Evolutionary conservation across 2,329 filamentous ascomycete species (phyloP).

Genomic region (Verticillium dahliae): DNA sequence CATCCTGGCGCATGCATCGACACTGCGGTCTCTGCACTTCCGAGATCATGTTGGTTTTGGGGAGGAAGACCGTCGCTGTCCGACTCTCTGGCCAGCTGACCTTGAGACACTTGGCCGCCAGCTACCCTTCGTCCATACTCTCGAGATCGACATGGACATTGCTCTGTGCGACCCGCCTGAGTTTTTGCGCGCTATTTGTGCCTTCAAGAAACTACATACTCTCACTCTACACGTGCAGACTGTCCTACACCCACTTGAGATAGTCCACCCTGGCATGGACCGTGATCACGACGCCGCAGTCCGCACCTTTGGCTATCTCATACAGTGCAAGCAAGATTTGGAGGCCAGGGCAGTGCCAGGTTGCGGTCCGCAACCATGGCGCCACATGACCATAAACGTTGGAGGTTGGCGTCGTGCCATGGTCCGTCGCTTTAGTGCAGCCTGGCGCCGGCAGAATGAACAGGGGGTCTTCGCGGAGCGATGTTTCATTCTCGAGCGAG

Average conservation of each 20-base stretch:
- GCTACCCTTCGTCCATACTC: constrained; percentile 25
- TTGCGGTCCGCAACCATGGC: constrained; percentile 21
- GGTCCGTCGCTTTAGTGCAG: constrained; percentile 32
- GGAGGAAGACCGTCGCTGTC: constrained; percentile 33
- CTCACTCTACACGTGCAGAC: constrained; percentile 40
- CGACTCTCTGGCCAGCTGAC: constrained; percentile 29
- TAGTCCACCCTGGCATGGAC: constrained; percentile 20
- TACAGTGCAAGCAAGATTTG: constrained; percentile 17
- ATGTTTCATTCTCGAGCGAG: constrained; percentile 34
- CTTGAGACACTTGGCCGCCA: constrained; percentile 23
- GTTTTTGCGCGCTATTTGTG: constrained; percentile 31
- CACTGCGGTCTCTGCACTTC: constrained; percentile 31
- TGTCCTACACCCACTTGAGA: constrained; percentile 24
- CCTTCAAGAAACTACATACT: constrained; percentile 30
- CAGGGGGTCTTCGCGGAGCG: constrained; percentile 38
- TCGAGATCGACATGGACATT: constrained; percentile 43
- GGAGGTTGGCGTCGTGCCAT: constrained; percentile 40
- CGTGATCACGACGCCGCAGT: constrained; percentile 29
- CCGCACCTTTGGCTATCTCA: constrained; percentile 24
- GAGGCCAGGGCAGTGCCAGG: background rate
- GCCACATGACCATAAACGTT: constrained; percentile 36
- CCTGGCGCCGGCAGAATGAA: constrained; percentile 32
- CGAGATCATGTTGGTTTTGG: constrained; percentile 39
- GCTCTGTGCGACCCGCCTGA: constrained; percentile 22
- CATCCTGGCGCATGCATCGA: constrained; percentile 27